Evolutionary conservation across 352 stramenopile genomes (phyloP).

Genomic region (Pythium pyrilobum): DNA sequence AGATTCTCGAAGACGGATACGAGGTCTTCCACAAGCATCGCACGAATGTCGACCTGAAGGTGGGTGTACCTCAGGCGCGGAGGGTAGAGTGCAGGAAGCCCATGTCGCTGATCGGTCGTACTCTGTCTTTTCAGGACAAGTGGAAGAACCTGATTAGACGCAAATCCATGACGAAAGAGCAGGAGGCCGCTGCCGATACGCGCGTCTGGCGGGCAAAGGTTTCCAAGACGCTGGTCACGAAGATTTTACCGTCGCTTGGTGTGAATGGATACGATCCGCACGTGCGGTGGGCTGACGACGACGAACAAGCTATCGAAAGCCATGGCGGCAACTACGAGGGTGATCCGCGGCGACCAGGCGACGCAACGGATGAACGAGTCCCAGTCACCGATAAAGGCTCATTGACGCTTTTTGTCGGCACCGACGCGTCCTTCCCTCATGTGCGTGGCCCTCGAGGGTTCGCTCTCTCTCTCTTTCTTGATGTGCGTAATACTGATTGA

Average conservation of each 20-base stretch:
- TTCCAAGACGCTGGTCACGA: background rate
- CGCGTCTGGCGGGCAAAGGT: conserved; percentile 1
- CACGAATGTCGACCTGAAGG: conserved; percentile 68
- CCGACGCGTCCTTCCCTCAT: background rate
- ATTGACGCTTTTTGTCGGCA: conserved; percentile 8
- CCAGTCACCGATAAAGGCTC: no score
- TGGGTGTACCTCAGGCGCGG: conserved; percentile 1
- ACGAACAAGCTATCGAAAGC: background rate
- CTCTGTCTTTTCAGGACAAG: conserved; percentile 11
- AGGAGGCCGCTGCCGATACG: background rate
- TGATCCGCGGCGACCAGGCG: no score
- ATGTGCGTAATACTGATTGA: no score
- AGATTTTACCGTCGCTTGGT: background rate
- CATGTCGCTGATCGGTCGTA: background rate
- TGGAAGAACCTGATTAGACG: conserved; percentile 15
- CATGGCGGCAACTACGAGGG: no score
- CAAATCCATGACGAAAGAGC: background rate
- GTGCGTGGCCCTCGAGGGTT: no score
- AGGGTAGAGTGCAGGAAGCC: background rate
- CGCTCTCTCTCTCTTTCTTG: no score
- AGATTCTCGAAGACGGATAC: conserved; percentile 33
- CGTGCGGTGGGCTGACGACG: no score
- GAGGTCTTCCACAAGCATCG: conserved; percentile 37
- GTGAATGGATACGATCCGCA: no score
- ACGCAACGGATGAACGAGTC: no score